phyloP scores from a whole-genome alignment of 129 eudicot species.

The Artemisia annua region DNA sequence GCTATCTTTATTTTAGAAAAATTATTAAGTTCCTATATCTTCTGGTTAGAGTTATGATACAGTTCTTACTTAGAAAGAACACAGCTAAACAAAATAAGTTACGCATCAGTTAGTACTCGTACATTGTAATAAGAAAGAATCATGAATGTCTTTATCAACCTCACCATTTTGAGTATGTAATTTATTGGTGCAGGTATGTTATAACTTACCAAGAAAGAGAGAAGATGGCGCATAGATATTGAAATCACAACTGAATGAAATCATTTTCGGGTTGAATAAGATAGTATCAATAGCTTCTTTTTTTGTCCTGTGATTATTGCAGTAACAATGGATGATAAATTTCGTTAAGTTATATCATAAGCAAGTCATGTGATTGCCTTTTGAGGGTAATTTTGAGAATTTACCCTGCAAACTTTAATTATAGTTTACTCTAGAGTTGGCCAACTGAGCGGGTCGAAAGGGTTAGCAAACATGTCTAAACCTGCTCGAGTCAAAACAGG shows the following conservation, averaged over 20 bases:
- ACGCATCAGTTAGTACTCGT: too few species aligned
- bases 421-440: too few species aligned
- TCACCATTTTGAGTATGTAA: not conserved
- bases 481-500: too few species aligned
- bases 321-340: not conserved
- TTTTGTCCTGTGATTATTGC: not conserved
- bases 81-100: too few species aligned
- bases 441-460: too few species aligned
- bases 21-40: too few species aligned
- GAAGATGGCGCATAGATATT: conserved; percentile 69
- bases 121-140: too few species aligned
- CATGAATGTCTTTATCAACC: too few species aligned
- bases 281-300: not conserved
- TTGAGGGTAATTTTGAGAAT: not conserved
- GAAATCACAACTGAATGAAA: conserved; percentile 20
- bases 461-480: too few species aligned
- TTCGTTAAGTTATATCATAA: not conserved
- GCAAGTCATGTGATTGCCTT: not conserved
- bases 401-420: not conserved
- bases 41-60: too few species aligned
- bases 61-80: too few species aligned
- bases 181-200: conserved; percentile 44
- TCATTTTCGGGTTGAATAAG: not conserved
- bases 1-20: too few species aligned
- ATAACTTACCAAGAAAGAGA: conserved; percentile 62